Evolutionary conservation across 306 rosid species (phyloP).

Genomic region (Gastrolobium bilobum): DNA sequence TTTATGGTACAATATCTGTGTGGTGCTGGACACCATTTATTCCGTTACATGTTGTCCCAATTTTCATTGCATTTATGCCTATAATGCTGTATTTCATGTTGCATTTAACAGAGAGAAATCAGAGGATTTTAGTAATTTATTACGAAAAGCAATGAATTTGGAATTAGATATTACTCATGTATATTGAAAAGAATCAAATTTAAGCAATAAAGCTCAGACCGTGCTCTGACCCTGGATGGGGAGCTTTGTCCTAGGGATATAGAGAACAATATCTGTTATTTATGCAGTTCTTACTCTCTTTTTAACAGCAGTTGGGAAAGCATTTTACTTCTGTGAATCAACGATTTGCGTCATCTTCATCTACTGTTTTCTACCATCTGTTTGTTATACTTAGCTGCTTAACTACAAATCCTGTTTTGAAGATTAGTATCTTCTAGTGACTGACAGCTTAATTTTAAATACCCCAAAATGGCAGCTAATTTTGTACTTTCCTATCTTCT

Average conservation of each 20-base stretch:
- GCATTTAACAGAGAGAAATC: background rate
- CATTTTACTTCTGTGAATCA: slow-evolving; percentile 21
- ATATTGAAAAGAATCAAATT: slow-evolving; percentile 16
- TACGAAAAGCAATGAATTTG: background rate
- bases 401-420: background rate
- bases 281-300: slow-evolving; percentile 25
- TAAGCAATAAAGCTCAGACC: background rate
- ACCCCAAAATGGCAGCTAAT: background rate
- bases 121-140: slow-evolving; percentile 28
- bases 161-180: background rate
- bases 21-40: background rate
- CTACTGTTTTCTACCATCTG: background rate
- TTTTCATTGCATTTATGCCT: background rate
- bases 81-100: background rate
- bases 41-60: background rate
- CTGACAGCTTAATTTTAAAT: background rate
- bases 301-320: background rate
- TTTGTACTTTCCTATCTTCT: background rate
- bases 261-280: slow-evolving; percentile 8
- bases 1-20: slow-evolving; percentile 56
- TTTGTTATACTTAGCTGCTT: background rate
- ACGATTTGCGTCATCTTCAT: slow-evolving; percentile 2
- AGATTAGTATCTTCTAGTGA: background rate
- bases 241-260: slow-evolving; percentile 32
- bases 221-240: slow-evolving; percentile 25